phyloP scores from a whole-genome alignment of 768 basidiomycete species.

The Terana coerulea region DNA sequence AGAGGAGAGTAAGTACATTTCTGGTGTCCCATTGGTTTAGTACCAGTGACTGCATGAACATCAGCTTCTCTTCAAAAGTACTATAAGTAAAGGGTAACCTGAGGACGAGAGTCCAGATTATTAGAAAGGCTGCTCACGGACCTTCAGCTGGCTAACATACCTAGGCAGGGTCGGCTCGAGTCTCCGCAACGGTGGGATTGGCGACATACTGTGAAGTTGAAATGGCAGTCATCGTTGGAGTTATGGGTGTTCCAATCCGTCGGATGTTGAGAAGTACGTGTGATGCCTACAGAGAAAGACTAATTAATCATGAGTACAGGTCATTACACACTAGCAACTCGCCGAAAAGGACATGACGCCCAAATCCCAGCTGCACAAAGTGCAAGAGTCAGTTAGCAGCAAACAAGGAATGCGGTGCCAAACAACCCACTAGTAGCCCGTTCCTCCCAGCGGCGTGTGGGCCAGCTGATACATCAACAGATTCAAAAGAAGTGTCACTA shows the following conservation, averaged over 20 bases:
- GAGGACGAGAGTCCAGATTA: too few relatives aligned
- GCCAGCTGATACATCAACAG: constrained; percentile 17
- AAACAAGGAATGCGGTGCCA: too few relatives aligned
- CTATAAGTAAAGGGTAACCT: too few relatives aligned
- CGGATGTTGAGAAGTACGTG: constrained; percentile 11
- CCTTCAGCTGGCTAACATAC: too few relatives aligned
- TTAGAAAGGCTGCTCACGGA: too few relatives aligned
- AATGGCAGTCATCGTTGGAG: neutral
- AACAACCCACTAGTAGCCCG: constrained; percentile 8
- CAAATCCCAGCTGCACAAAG: constrained; percentile 1
- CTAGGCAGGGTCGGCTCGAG: too few relatives aligned
- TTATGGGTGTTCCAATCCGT: neutral
- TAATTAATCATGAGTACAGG: too few relatives aligned
- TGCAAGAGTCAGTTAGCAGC: neutral
- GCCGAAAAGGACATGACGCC: constrained; percentile 9
- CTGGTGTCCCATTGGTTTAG: too few relatives aligned
- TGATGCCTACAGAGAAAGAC: constrained; percentile 6
- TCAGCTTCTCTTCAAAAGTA: too few relatives aligned
- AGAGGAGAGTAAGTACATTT: too few relatives aligned
- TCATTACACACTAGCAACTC: neutral
- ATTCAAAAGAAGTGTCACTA: constrained; percentile 18
- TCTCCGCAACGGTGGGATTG: too few relatives aligned
- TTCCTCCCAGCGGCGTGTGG: constrained; percentile 14
- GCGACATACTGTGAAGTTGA: neutral
- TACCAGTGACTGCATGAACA: too few relatives aligned